Percentiles rank a stretch among this genome's conserved stretches.
Evolutionary conservation across 2,329 filamentous ascomycete species (phyloP).

Genomic region (Penicillium sp.): DNA sequence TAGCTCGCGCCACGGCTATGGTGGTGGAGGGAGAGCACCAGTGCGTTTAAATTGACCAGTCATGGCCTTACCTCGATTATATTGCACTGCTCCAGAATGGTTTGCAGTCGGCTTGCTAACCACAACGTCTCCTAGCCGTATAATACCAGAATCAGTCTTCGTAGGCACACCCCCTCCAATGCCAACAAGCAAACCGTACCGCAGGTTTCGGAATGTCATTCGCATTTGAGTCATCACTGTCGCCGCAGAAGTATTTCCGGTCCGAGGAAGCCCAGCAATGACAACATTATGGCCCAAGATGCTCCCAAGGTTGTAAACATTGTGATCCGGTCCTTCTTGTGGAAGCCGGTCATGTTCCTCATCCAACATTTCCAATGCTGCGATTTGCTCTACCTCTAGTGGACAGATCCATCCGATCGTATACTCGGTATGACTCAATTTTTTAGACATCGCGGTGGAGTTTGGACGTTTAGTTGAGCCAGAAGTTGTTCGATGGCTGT

Average conservation of each 20-base stretch:
- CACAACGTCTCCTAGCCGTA: slow-evolving; percentile 22
- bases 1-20: too few relatives aligned
- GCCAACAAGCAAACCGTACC: neutral
- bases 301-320: slow-evolving; percentile 13
- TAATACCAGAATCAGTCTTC: slow-evolving; percentile 6
- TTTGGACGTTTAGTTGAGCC: too few relatives aligned
- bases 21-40: neutral
- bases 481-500: too few relatives aligned
- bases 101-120: slow-evolving; percentile 15
- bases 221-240: neutral
- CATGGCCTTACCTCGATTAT: slow-evolving; percentile 5
- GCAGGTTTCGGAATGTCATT: neutral
- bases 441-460: too few relatives aligned
- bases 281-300: neutral
- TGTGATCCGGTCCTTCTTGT: slow-evolving; percentile 9
- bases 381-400: slow-evolving; percentile 20
- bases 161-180: neutral
- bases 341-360: slow-evolving; percentile 14
- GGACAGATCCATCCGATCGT: slow-evolving; percentile 23
- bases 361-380: slow-evolving; percentile 22
- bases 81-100: slow-evolving; percentile 2
- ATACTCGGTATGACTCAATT: too few relatives aligned
- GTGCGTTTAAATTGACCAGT: neutral
- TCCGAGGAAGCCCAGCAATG: slow-evolving; percentile 14
- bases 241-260: slow-evolving; percentile 14